Evolutionary conservation across 805 yeast genomes (phyloP), one percentile per base, ranked within the genome.

Genomic region (Starmerella apis): DNA sequence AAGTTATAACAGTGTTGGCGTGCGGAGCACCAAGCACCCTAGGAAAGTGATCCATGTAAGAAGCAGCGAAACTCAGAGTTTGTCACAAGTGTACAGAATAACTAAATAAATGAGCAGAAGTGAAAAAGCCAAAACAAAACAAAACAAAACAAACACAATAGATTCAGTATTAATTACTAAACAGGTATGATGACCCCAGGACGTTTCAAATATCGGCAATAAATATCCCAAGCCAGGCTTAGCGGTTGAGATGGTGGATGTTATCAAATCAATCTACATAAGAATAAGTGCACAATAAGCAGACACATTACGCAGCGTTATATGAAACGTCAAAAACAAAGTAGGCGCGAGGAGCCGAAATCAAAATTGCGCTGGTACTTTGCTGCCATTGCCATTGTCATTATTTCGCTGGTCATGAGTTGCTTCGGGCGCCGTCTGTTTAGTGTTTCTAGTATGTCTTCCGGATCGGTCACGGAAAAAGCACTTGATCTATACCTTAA

Each of bases 401-500:
- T n/a, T 8, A 13, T 16, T 14, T 33, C 41, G n/a, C 28, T 37
- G n/a, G 10, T 24, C 30, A 24, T 38, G 43, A 24, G 18, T 16
- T 31, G 31, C 31, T 23, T 24, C 16, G 43, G 27, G 2, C 8
- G 27, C 6, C 44, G 33, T 3, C 9, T 9, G 9, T 16, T 25
- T 13, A 11, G 31, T 22, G n/a, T 16, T 13, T 3, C 20, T 19
- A 28, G 20, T n/a, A 5, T 1, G 37, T 3, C 37, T 20, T 18
- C 43, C n/a, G n/a, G n/a, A n/a, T 28, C 16, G 33, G 6, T 25
- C 23, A 11, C 35, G 4, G 16, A 30, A 14, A 33, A 33, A 7
- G 43, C 50, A 3, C 44, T 57, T 33, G 49, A 58, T 23, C 59
- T 58, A 10, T 9, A 24, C 8, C 44, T 57, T 33, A 48, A 58